A percentile compares a stretch with the other conserved stretches of the same genome.
phyloP scores from a whole-genome alignment of 2,329 filamentous ascomycete genomes.

The Fusarium longipes region DNA sequence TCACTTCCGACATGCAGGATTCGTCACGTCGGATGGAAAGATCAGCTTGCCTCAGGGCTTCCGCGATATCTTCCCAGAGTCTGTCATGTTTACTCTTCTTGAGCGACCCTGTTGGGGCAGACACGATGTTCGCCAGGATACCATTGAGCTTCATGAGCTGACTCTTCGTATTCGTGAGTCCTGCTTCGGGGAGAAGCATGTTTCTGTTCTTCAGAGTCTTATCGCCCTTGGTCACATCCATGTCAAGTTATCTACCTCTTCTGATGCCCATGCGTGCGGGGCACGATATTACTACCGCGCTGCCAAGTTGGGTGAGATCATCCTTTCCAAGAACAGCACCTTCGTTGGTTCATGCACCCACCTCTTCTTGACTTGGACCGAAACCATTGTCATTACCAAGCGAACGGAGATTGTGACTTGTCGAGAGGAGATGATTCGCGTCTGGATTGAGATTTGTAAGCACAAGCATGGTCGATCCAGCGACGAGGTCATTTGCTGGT shows the following conservation, averaged over 20 bases:
- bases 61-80: slow-evolving; percentile 51
- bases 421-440: slow-evolving; percentile 53
- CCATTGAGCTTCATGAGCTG: slow-evolving; percentile 49
- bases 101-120: slow-evolving; percentile 50
- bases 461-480: slow-evolving; percentile 50
- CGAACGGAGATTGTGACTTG: slow-evolving; percentile 52
- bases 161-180: slow-evolving; percentile 51
- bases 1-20: slow-evolving; percentile 52
- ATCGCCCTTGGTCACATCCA: slow-evolving; percentile 53
- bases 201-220: slow-evolving; percentile 52
- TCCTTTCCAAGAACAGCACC: slow-evolving; percentile 49
- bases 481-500: slow-evolving; percentile 53
- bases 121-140: slow-evolving; percentile 35
- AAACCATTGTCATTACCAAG: slow-evolving; percentile 50
- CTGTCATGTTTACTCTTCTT: slow-evolving; percentile 52
- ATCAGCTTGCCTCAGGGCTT: slow-evolving; percentile 50
- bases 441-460: slow-evolving; percentile 54
- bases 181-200: slow-evolving; percentile 52
- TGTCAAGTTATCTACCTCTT: slow-evolving; percentile 31
- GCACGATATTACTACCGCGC: slow-evolving; percentile 54
- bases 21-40: slow-evolving; percentile 45
- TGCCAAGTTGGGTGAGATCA: slow-evolving; percentile 46
- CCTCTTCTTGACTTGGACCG: slow-evolving; percentile 52
- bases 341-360: slow-evolving; percentile 52
- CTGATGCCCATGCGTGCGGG: slow-evolving; percentile 38